These are phyloP conservation scores for Cokeromyces recurvatus DNA, from an alignment of 371 early-diverging fungal genomes.

Conservation along the genomic window DNA sequence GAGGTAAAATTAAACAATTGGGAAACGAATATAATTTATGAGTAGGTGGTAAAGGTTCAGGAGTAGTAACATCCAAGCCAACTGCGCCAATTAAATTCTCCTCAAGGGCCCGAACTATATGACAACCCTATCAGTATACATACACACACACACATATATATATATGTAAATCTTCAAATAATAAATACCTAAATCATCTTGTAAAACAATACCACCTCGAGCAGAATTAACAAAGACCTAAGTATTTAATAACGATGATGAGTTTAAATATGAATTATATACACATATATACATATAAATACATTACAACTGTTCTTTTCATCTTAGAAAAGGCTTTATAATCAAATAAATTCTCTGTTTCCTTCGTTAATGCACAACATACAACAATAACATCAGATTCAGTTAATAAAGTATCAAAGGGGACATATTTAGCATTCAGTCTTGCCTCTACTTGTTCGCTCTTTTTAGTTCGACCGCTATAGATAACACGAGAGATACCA, in stretches of 20 bases:
- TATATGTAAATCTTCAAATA: neutral
- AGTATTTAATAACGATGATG: neutral
- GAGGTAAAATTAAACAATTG: conserved; percentile 71
- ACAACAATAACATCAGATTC: conserved; percentile 72
- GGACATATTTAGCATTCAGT: conserved; percentile 39
- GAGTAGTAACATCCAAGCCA: conserved; percentile 85
- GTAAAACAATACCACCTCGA: conserved; percentile 77
- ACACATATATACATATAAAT: too few relatives aligned
- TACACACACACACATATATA: neutral
- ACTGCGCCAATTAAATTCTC: conserved; percentile 63
- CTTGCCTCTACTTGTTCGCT: conserved; percentile 29
- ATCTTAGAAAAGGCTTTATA: conserved; percentile 60
- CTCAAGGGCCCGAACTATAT: conserved; percentile 56
- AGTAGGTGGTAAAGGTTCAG: conserved; percentile 73
- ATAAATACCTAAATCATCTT: conserved; percentile 54
- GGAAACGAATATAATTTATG: conserved; percentile 57
- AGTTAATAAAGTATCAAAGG: conserved; percentile 53
- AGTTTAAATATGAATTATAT: too few relatives aligned
- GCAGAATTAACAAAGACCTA: conserved; percentile 81
- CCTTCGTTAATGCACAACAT: conserved; percentile 66
- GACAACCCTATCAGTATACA: too few relatives aligned
- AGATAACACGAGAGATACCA: conserved; percentile 59
- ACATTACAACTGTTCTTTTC: conserved; percentile 67
- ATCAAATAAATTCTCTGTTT: conserved; percentile 70
- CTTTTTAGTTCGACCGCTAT: conserved; percentile 41